Percentiles rank a stretch among this genome's conserved stretches.
These are phyloP conservation scores for Polyporus tsugae DNA, from an alignment of 1,284 basidiomycete genomes.

Conservation along the genomic window DNA sequence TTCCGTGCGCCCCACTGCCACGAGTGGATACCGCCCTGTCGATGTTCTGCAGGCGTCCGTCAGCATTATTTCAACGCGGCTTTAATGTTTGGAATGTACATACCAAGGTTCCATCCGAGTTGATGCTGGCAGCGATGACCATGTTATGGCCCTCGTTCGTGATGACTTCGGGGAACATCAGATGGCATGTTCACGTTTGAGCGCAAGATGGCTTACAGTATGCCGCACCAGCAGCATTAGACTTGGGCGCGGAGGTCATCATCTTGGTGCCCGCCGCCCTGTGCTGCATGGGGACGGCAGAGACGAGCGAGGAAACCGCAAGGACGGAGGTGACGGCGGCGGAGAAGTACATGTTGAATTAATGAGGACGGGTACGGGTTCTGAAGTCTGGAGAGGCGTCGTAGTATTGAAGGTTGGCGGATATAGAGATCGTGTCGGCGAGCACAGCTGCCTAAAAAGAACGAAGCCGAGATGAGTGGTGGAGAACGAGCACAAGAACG, in stretches of 20 bases:
- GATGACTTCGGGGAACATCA: conserved; percentile 25
- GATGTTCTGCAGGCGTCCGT: conserved; percentile 22
- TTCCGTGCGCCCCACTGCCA: conserved; percentile 52
- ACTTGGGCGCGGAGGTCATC: conserved; percentile 20
- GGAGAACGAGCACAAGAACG: conserved; percentile 11
- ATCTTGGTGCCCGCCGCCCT: conserved; percentile 19
- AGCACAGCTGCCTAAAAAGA: conserved; percentile 28
- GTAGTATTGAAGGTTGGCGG: conserved; percentile 10
- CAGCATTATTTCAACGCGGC: background rate
- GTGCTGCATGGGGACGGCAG: conserved; percentile 24
- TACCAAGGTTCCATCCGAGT: conserved; percentile 33
- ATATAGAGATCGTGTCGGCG: conserved; percentile 15
- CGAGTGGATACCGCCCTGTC: conserved; percentile 43
- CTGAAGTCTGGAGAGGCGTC: conserved; percentile 5
- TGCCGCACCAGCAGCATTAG: conserved; percentile 24
- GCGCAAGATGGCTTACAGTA: conserved; percentile 24
- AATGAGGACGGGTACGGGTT: background rate
- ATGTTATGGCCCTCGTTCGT: conserved; percentile 36
- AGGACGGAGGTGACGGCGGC: conserved; percentile 22
- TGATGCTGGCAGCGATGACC: conserved; percentile 33
- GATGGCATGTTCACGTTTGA: background rate
- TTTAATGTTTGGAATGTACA: conserved; percentile 5
- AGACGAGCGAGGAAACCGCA: conserved; percentile 24
- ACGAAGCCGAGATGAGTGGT: conserved; percentile 1
- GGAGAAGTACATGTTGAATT: conserved; percentile 26